These are phyloP conservation scores for Aspergillus caelatus DNA, from an alignment of 2,329 filamentous ascomycete genomes.

Conservation along the genomic window DNA sequence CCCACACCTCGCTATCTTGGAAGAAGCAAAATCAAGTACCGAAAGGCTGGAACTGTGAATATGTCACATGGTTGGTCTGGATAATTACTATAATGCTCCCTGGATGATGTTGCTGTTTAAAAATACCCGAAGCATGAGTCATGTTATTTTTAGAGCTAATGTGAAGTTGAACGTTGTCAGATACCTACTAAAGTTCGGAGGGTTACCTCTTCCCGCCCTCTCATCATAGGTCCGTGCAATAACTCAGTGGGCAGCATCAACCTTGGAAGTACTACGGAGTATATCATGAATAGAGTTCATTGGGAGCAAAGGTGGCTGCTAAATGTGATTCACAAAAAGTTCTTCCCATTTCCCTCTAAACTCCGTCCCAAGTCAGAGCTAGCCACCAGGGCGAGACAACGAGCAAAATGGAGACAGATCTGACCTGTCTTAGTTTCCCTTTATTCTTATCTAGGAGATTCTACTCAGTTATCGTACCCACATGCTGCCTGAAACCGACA, in stretches of 20 bases:
- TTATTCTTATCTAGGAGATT: background rate
- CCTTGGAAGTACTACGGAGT: background rate
- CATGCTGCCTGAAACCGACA: background rate
- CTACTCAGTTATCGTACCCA: background rate
- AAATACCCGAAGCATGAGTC: slow-evolving; percentile 13
- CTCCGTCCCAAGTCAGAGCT: background rate
- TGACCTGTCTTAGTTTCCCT: background rate
- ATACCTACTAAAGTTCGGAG: background rate
- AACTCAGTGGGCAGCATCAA: slow-evolving; percentile 2
- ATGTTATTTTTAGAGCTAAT: slow-evolving; percentile 17
- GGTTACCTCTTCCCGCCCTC: background rate
- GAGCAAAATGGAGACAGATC: background rate
- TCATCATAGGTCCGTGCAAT: background rate
- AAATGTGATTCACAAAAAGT: background rate
- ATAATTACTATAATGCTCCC: background rate
- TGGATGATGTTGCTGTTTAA: slow-evolving; percentile 1
- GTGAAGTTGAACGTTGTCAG: slow-evolving; percentile 7
- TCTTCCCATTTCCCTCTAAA: background rate
- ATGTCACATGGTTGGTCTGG: slow-evolving; percentile 3
- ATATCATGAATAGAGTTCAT: background rate
- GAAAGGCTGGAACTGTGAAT: slow-evolving; percentile 1
- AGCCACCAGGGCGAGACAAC: background rate
- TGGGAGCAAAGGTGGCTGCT: background rate
- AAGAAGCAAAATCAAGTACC: background rate
- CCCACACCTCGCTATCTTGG: background rate